A percentile compares a stretch with the other conserved stretches of the same genome.
phyloP scores from a whole-genome alignment of 371 early-diverging fungal genomes.

The Mortierella polycephala region DNA sequence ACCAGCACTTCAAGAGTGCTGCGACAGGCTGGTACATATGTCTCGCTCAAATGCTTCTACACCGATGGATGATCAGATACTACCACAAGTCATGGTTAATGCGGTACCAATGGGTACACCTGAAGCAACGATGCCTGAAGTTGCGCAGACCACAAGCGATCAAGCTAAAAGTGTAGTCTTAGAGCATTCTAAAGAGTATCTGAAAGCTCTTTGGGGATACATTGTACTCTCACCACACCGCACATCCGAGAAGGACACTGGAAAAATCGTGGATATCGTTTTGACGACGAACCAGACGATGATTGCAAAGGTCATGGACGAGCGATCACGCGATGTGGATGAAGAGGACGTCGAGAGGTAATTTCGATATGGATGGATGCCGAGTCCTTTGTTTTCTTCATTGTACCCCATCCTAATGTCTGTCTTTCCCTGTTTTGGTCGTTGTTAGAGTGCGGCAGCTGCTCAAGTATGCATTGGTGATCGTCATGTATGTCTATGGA shows the following conservation, averaged over 20 bases:
- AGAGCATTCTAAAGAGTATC: slow-evolving; percentile 11
- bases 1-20: slow-evolving; percentile 33
- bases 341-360: slow-evolving; percentile 28
- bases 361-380: neutral
- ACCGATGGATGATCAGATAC: neutral
- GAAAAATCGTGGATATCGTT: slow-evolving; percentile 26
- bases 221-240: slow-evolving; percentile 13
- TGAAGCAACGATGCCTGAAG: neutral
- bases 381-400: neutral
- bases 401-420: neutral
- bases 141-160: neutral
- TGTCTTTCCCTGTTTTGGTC: no score
- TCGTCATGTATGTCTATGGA: slow-evolving; percentile 40
- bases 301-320: slow-evolving; percentile 13
- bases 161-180: neutral
- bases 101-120: neutral
- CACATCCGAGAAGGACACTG: slow-evolving; percentile 21
- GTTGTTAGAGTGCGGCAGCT: slow-evolving; percentile 16
- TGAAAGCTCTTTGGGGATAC: slow-evolving; percentile 26
- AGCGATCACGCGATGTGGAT: neutral
- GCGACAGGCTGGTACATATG: slow-evolving; percentile 23
- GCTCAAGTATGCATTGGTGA: slow-evolving; percentile 38
- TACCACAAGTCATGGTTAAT: neutral
- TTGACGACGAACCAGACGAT: slow-evolving; percentile 18
- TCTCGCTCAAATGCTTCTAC: neutral